Evolutionary conservation across 129 eudicot species (phyloP).

Genomic region (Flaveria brownii): DNA sequence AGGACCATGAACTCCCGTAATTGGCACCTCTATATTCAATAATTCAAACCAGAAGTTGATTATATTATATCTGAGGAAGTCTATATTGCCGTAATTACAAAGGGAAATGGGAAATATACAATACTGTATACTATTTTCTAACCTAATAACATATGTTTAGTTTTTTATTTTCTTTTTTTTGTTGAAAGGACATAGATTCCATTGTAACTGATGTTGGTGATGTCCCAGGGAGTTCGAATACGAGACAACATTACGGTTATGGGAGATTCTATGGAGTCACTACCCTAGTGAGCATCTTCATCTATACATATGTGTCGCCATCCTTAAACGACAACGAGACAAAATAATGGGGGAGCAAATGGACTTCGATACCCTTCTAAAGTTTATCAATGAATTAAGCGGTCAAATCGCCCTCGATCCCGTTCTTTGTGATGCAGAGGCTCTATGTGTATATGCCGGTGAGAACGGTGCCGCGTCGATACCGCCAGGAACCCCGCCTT

Average conservation of each 20-base stretch:
- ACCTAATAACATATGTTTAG: background rate
- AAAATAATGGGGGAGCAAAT: conserved; percentile 93
- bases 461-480: conserved; percentile 82
- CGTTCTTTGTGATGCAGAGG: conserved; percentile 82
- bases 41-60: too few relatives aligned
- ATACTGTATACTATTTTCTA: background rate
- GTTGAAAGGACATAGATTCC: background rate
- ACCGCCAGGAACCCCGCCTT: conserved; percentile 97
- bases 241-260: conserved; percentile 64
- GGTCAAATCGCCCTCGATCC: conserved; percentile 76
- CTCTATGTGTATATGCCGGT: conserved; percentile 82
- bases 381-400: conserved; percentile 84
- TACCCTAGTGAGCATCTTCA: conserved; percentile 82
- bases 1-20: too few relatives aligned
- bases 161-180: background rate
- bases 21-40: too few relatives aligned
- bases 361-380: conserved; percentile 93
- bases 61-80: too few relatives aligned
- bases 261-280: conserved; percentile 95
- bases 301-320: conserved; percentile 78
- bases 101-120: background rate
- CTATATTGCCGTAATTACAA: too few relatives aligned
- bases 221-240: conserved; percentile 80
- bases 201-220: background rate
- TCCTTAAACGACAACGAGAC: conserved; percentile 69